Conservation (phyloP, 2,329 filamentous ascomycete species). For the Pyrenophora tritici-repentis region DNA sequence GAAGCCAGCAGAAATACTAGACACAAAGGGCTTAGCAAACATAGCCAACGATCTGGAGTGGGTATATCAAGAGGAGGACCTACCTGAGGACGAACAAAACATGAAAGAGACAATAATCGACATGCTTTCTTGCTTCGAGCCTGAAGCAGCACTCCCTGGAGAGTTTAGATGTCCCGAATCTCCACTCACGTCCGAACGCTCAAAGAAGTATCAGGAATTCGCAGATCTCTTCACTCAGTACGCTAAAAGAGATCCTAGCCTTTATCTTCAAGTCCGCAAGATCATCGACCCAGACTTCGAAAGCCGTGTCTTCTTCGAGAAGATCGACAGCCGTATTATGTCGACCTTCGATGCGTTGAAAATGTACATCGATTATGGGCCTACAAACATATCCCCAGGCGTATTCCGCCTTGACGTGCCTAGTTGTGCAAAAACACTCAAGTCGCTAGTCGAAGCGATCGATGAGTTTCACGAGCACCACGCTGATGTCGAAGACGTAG, state of each 20-base stretch:
- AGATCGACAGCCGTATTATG: slow-evolving; percentile 38
- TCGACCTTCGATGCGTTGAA: slow-evolving; percentile 38
- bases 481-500: slow-evolving; percentile 27
- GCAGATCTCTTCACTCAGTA: slow-evolving; percentile 35
- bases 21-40: slow-evolving; percentile 30
- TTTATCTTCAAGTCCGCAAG: slow-evolving; percentile 34
- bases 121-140: slow-evolving; percentile 47
- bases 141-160: slow-evolving; percentile 39
- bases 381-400: slow-evolving; percentile 29
- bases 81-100: slow-evolving; percentile 37
- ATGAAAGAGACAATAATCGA: slow-evolving; percentile 38
- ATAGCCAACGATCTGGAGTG: slow-evolving; percentile 39
- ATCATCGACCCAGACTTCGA: slow-evolving; percentile 42
- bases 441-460: slow-evolving; percentile 33
- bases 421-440: slow-evolving; percentile 39
- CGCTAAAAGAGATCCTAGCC: slow-evolving; percentile 32
- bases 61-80: slow-evolving; percentile 35
- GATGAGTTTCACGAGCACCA: slow-evolving; percentile 35
- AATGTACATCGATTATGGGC: slow-evolving; percentile 37
- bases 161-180: slow-evolving; percentile 40
- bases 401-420: slow-evolving; percentile 33
- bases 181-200: slow-evolving; percentile 31
- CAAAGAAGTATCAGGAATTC: slow-evolving; percentile 41
- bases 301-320: slow-evolving; percentile 43
- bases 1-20: slow-evolving; percentile 37